Evolutionary conservation across 305 asterid genomes (phyloP), one percentile per base, ranked within the genome.

Genomic region (Fraxinus greggii): DNA sequence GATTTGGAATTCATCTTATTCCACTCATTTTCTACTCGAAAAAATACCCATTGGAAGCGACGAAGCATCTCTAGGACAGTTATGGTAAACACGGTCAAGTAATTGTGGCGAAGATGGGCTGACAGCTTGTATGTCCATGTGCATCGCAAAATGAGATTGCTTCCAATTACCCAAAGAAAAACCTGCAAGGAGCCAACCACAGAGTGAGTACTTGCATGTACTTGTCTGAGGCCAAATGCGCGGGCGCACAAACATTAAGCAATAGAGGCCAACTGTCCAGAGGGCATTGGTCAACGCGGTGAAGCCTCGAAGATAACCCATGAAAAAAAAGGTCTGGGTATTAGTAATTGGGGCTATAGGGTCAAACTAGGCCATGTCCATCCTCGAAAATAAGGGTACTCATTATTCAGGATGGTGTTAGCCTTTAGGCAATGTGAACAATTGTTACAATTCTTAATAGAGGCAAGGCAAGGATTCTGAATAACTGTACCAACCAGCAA

Each of bases 41-140:
- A 97, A 92, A 93, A 97, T 12, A 89, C 95, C 98, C 99, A 95
- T 83, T 97, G 99, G 90, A 92, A 97, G n/a, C 99, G 97, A 1
- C 98, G 97, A 76, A 93, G 85, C 76, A 97, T 95, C 87, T 97
- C 99, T 81, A 95, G 84, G 2, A 94, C 97, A 4, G 97, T 89
- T 45, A 97, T 92, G 0, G 98, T 65, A 12, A 95, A 95, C 76
- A 97, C 89, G 0, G 97, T 92, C 51, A 92, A 83, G 89, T 95
- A 92, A 85, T 97, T 97, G 76, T 93, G 96, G 78, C 98, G 98
- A 78, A 97, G 99, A 93, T 97, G 99, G 89, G 99, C 98, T 4
- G 99, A 97, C 32, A 97, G 88, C 88, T 97, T 97, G 93, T 95
- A 97, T 0, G 99, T 97, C 99, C 99, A 97, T 0, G 99, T 92